Base-by-base conservation (phyloP, 495 filamentous ascomycete species). In the Chaetomidium leptoderma region DNA sequence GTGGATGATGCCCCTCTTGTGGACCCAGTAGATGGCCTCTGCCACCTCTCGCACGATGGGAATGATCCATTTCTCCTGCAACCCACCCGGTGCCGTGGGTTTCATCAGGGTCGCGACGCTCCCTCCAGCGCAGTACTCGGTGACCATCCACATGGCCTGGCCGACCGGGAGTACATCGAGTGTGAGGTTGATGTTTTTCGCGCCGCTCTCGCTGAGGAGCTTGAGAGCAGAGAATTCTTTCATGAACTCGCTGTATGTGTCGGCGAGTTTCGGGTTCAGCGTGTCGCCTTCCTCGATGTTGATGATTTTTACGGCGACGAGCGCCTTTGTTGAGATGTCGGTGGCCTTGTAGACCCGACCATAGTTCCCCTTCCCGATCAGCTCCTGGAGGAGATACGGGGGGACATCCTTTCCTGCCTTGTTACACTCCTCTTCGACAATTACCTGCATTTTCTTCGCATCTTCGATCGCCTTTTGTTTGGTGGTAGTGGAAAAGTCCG, bases 341-440 rank as follows among this genome's bases (percentile, higher is more conserved):
- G 65, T 83, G 29, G 69, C 90, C 71, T 93, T 96, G 78, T 92
- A 98, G 9, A 98, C 93, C 35, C 92, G 85, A 17, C 93, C 95
- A 73, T 90, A 97, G 5, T 86, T 86, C n/a, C 93, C 93, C 71
- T 97, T 97, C 19, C 93, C 93, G 57, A 96, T 92, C 55, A 97
- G 74, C 70, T 97, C 92, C 36, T 87, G 78, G 39, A 98, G 89
- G 13, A 83, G 83, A 62, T 95, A 98, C 6, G 65, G 70, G 0
- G 80, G 80, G 5, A 66, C 60, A 3, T 74, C 72, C 42, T 78
- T 78, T 35, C 77, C 78, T 17, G 72, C 71, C 53, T 74, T 78
- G 46, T 50, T 64, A 61, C 74, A 79, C 48, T 74, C 74, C 51
- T 81, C 79, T 57, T 73, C 62, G 45, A 81, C 78, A 9, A 64